Conservation (phyloP, 108 stramenopile species). For the Pseudonitzschia multiseries region DNA sequence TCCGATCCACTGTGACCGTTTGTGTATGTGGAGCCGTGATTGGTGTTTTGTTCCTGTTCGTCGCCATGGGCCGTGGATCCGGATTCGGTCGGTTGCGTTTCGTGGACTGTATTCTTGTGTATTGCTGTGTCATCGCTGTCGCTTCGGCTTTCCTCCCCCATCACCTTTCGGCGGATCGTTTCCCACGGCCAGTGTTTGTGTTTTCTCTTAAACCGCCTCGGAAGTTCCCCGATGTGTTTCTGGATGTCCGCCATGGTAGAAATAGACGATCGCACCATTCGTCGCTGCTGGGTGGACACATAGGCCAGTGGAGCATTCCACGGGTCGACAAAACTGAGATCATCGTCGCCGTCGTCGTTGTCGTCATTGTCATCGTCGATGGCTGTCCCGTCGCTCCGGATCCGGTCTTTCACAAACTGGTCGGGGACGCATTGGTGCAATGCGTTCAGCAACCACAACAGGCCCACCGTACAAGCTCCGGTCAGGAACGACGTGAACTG, state of each 20-base stretch:
- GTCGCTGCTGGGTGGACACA: slow-evolving; percentile 12
- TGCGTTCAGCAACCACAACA: slow-evolving; percentile 18
- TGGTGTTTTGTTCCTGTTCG: too few relatives aligned
- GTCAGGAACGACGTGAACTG: slow-evolving; percentile 15
- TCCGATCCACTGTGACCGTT: background rate
- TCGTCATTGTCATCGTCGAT: background rate
- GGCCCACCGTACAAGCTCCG: slow-evolving; percentile 29
- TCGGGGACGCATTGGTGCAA: slow-evolving; percentile 11
- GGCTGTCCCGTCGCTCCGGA: background rate
- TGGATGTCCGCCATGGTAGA: background rate
- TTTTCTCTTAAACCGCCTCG: slow-evolving; percentile 4
- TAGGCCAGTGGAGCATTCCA: slow-evolving; percentile 27
- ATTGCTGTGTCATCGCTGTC: background rate
- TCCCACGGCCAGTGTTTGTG: slow-evolving; percentile 53
- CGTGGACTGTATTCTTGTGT: background rate
- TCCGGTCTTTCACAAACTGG: background rate
- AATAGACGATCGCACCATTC: slow-evolving; percentile 5
- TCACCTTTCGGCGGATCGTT: slow-evolving; percentile 30
- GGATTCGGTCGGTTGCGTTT: too few relatives aligned
- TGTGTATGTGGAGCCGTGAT: too few relatives aligned
- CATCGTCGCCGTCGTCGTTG: slow-evolving; percentile 22
- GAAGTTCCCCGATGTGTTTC: slow-evolving; percentile 39
- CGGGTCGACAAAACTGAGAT: slow-evolving; percentile 30
- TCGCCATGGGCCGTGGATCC: too few relatives aligned
- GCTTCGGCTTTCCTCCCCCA: background rate